Evolutionary conservation across 352 stramenopile genomes (phyloP), one percentile per base, ranked within the genome.

Genomic region (Phytophthora melonis): DNA sequence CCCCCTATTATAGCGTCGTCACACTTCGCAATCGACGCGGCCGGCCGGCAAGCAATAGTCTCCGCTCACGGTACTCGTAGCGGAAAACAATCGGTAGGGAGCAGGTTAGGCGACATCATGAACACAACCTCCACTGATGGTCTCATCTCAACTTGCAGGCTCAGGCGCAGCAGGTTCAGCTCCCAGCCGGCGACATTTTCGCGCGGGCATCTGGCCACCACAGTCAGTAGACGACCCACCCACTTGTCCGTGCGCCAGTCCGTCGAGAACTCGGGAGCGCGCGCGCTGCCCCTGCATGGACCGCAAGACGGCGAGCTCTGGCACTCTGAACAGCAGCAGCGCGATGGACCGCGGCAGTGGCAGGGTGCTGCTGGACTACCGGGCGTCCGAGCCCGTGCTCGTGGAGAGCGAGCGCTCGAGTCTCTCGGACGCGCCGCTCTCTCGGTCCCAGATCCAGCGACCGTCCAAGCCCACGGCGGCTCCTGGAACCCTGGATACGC

Each of bases 351-450:
- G 66, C 53, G 70, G 32, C 56, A 72, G 66, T 36, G 63, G 63
- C 34, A 57, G 63, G 14, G 13, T 77, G n/a, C 25, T 72, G n/a
- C 14, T 74, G 5, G 60, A 72, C 57, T 82, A 79, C 57, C 75
- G 75, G 9, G 71, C 72, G 30, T 82, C 75, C 19, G 75, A 82
- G 50, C 75, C 75, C 3, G 68, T 68, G 4, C 57, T 72, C 19
- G 71, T 69, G 1, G 71, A 82, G 43, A 82, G 71, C 55, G 71
- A 82, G 21, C 63, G 67, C 63, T 79, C 75, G 56, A 76, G 65
- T 74, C 53, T 74, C 2, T 77, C 58, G 6, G 71, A 79, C 43
- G 58, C 25, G 3, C 66, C 70, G 13, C 67, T 81, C 36, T 79
- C 75, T 1, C 63, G 68, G 25, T 81, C 75, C 30, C 65, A 79